These are phyloP conservation scores for Citrullus colocynthis DNA, from an alignment of 306 rosid species.

Conservation along the genomic window DNA sequence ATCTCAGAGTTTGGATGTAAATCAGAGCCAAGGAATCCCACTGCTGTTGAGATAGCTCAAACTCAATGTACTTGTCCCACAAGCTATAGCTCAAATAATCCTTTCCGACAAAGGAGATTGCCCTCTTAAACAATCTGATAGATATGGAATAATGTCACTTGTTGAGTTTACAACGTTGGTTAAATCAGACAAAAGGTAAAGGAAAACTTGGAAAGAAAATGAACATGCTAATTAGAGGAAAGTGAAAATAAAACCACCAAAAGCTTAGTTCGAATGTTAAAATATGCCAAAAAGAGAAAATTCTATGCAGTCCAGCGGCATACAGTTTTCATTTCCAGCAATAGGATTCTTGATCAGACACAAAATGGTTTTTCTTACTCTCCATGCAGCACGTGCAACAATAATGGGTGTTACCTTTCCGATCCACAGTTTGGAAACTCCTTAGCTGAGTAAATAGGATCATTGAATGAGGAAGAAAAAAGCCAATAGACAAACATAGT, in stretches of 20 bases:
- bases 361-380: not conserved
- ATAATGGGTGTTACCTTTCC: not conserved
- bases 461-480: not conserved
- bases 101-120: constrained; percentile 71
- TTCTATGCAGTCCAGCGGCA: not conserved
- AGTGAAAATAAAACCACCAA: not conserved
- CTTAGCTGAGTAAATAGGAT: not conserved
- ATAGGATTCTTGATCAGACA: not conserved
- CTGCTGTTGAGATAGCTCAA: constrained; percentile 70
- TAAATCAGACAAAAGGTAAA: constrained; percentile 7
- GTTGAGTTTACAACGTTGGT: not conserved
- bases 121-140: constrained; percentile 64
- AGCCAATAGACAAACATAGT: not conserved
- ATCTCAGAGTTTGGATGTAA: constrained; percentile 63
- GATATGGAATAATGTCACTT: constrained; percentile 9
- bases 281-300: not conserved
- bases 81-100: constrained; percentile 60
- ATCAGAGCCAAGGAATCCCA: constrained; percentile 64
- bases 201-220: not conserved
- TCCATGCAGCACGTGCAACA: not conserved
- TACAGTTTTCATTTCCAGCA: not conserved
- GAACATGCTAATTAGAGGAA: not conserved
- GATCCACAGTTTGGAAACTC: not conserved
- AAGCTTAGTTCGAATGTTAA: not conserved
- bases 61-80: constrained; percentile 83